These are phyloP conservation scores for Pseudoscleropodium purum DNA, from an alignment of 225 moss, liverwort and hornwort genomes.

Conservation along the genomic window DNA sequence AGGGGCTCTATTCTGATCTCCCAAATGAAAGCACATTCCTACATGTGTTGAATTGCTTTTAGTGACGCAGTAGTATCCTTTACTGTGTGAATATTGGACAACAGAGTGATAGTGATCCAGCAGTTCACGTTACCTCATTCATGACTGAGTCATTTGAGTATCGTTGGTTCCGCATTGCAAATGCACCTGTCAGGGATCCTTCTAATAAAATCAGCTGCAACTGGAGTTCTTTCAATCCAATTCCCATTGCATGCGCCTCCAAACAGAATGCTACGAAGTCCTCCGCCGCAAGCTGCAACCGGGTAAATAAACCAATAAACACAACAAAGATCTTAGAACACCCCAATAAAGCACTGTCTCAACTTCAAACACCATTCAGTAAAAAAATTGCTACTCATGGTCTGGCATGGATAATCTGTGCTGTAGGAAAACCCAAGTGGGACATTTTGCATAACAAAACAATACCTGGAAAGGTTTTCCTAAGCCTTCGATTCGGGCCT, in stretches of 20 bases:
- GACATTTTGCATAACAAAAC: background rate
- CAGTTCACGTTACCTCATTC: constrained; percentile 39
- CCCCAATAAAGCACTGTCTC: background rate
- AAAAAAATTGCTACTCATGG: background rate
- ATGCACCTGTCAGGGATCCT: constrained; percentile 72
- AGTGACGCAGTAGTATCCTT: background rate
- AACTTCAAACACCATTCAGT: background rate
- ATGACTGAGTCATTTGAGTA: constrained; percentile 60
- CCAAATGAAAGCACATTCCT: background rate
- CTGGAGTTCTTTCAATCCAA: constrained; percentile 88
- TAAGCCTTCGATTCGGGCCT: constrained; percentile 83
- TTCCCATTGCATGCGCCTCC: constrained; percentile 59
- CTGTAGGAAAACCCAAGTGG: background rate
- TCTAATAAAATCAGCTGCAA: constrained; percentile 88
- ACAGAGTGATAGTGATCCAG: background rate
- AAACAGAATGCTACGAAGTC: constrained; percentile 74
- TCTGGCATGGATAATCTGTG: background rate
- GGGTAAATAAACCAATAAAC: background rate
- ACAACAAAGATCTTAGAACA: background rate
- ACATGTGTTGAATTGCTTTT: background rate
- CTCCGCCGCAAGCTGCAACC: constrained; percentile 71
- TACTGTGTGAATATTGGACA: background rate
- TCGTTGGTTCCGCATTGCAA: constrained; percentile 67
- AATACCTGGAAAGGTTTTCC: constrained; percentile 89
- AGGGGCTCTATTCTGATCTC: background rate